Base-by-base conservation (phyloP, 306 rosid genomes). In the Casuarina cunninghamiana region DNA sequence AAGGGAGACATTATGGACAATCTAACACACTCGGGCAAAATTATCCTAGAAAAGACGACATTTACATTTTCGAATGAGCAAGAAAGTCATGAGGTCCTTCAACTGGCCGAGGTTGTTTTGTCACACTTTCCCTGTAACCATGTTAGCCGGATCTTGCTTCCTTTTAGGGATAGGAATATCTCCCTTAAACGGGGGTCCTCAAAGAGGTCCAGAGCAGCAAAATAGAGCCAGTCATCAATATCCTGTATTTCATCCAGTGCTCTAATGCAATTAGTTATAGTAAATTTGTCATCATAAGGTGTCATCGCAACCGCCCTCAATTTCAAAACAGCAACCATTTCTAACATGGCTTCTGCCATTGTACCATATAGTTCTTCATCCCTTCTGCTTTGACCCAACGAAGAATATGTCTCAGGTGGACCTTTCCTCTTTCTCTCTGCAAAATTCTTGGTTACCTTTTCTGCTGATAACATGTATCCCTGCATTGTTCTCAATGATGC, bases 81-180 rank as follows among this genome's bases (percentile, higher is more conserved):
- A 19, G 49, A 50, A 51, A 51, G 63, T 51, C 69, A 8, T 7
- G 50, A 71, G 45, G 62, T 46, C 41, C 70, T 53, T 51, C 69
- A 53, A 74, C 65, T 78, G 79, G 69, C 78, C 49, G 45, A 58
- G 53, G 74, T 13, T 53, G 66, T 72, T 78, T 79, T 88, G 72
- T 72, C 53, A 83, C 91, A 87, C 82, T 86, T 91, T 61, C 91
- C 96, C 79, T 86, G 89, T 55, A 90, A 82, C 98, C 98, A 91
- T 37, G 90, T 35, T 79, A 84, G 72, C 45, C 92, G 71, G 72
- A 87, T 86, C 80, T 76, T 83, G 72, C 78, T 83, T 38, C 90
- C 82, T 84, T 88, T 87, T 45, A 89, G 79, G 32, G 92, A 91
- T 69, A 91, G 74, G 85, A 93, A 93, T 19, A 87, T 83, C 87